Evolutionary conservation across 2,329 filamentous ascomycete species (phyloP), one percentile per base, ranked within the genome.

Genomic region (Calonectria pauciramosa): DNA sequence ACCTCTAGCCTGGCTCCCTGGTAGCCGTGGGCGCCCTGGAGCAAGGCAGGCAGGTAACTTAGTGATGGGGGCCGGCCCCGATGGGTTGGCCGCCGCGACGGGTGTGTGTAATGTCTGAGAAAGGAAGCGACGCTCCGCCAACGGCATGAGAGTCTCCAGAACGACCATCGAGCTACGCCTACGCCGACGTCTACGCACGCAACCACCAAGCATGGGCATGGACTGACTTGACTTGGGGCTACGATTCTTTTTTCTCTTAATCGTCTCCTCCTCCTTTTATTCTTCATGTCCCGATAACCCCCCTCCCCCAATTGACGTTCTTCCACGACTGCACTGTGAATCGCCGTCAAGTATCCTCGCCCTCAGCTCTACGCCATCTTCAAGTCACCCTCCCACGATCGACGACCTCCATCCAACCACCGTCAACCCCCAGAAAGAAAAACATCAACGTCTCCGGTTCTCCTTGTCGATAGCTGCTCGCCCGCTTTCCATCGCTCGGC

Each of bases 171-270:
- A 74, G 68, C 54, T 71, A 74, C 30, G 63, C 63, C 63, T 66
- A 67, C 54, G 63, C 51, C 70, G 64, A 68, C 59, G 68, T 60
- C 78, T 78, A 74, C 75, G 73, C 73, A 80, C 78, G 78, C 77
- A 82, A 81, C 80, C 77, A 80, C 77, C 77, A 83, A 65, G 59
- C 68, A 70, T 70, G 59, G 77, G 76, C 81, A 81, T 81, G 80
- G 79, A 81, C 76, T 81, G 78, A 79, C 78, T 77, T 76, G 75
- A 71, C 73, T 76, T 76, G 72, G 74, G 75, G 75, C 77, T 81
- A 66, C 41, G 28, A 67, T 79, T 73, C 78, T 76, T 76, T 73
- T 72, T 76, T 71, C 38, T 72, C 65, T 63, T 41, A 68, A 67
- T 72, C 75, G 70, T 69, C 68, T 75, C 68, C 26, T 66, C 65